Evolutionary conservation across 768 basidiomycete species (phyloP).

Genomic region (Boletus eberwhitei): DNA sequence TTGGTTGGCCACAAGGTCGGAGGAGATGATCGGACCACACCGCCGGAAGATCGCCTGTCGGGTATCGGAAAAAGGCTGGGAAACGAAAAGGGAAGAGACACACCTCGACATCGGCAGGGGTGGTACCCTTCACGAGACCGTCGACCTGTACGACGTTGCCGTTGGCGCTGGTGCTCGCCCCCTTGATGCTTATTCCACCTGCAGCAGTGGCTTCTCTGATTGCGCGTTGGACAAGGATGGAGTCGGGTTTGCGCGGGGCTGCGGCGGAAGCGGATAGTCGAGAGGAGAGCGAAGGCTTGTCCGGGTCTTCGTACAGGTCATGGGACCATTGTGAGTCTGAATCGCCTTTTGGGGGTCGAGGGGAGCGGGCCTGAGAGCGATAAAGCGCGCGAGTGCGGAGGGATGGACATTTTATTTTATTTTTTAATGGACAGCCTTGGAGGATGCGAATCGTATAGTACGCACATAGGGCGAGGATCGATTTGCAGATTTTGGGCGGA

Average conservation of each 20-base stretch:
- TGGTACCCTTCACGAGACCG: slow-evolving; percentile 73
- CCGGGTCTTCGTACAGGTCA: slow-evolving; percentile 61
- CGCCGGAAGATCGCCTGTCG: slow-evolving; percentile 72
- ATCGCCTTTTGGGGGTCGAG: slow-evolving; percentile 61
- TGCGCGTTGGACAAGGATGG: slow-evolving; percentile 56
- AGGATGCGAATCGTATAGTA: slow-evolving; percentile 31
- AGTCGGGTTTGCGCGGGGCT: slow-evolving; percentile 51
- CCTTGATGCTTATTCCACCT: slow-evolving; percentile 59
- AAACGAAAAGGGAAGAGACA: neutral
- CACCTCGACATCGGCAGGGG: slow-evolving; percentile 71
- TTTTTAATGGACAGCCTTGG: slow-evolving; percentile 20
- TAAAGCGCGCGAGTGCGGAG: neutral
- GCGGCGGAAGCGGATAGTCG: slow-evolving; percentile 46
- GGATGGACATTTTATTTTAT: slow-evolving; percentile 10
- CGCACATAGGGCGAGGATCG: slow-evolving; percentile 35
- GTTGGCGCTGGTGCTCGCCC: slow-evolving; percentile 48
- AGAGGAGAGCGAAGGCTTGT: slow-evolving; percentile 52
- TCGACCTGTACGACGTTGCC: slow-evolving; percentile 75
- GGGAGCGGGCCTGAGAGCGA: slow-evolving; percentile 35
- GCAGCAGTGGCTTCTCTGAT: slow-evolving; percentile 54
- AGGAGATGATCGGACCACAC: slow-evolving; percentile 61
- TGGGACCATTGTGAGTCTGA: slow-evolving; percentile 67
- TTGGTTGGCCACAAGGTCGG: slow-evolving; percentile 19
- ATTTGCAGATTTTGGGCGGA: slow-evolving; percentile 30
- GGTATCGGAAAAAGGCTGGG: neutral